Evolutionary conservation across 495 filamentous ascomycete genomes (phyloP), one percentile per base, ranked within the genome.

Genomic region (Poronia punctata): DNA sequence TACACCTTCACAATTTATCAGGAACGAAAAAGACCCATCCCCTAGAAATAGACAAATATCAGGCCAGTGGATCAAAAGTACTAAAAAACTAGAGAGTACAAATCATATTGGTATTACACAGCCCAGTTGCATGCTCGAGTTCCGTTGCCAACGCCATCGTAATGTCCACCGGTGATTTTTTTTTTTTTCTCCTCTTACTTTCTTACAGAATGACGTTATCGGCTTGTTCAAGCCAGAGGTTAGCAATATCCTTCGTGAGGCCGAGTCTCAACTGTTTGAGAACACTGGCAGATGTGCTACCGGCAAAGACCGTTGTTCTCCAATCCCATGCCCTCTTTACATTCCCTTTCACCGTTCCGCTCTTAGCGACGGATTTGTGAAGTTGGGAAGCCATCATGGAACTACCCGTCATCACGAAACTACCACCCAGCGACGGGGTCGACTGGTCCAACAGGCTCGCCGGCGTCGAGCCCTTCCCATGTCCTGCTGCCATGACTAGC

Each of bases 321-420:
- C 88, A 96, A 63, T 96, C 88, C 88, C 88, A 95, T 1, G 82
- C 82, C 36, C 85, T 67, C 57, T 74, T 71, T 11, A 67, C 48
- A 20, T 64, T 60, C 9, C 65, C 67, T 50, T 73, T 68, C 1
- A 80, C 67, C 24, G 53, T 43, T 15, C 82, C 54, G 19, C 82
- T 74, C 19, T 72, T 76, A 34, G 71, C 67, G 24, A 75, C 68
- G 3, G 68, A 76, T 35, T 66, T 71, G 34, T 74, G 74, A 46
- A 79, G 62, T 43, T 76, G 68, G n/a, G 76, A 80, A 3, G 74
- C 76, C 9, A 85, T 60, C 68, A 87, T 80, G 18, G 80, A 81
- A 53, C 75, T 86, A 12, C 83, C 84, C 15, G 84, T 75, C 35
- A 90, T 62, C 55, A 68, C 54, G 4, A 80, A 78, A 48, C 74